Base-by-base conservation (phyloP, 2,329 filamentous ascomycete genomes). In the Thielaviopsis ethacetica region DNA sequence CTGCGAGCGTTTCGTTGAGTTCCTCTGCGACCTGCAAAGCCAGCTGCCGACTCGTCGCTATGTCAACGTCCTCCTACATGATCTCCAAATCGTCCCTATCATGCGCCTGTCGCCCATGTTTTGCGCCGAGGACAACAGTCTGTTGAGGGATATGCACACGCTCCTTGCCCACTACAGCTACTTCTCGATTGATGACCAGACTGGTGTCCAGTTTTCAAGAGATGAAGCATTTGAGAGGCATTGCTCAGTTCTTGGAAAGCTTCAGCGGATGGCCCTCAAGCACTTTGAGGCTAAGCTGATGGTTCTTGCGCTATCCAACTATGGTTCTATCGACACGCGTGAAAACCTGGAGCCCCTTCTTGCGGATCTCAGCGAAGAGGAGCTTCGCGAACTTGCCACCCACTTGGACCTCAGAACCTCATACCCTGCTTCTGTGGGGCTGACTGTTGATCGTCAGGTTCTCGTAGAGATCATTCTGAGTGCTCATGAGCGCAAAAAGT, bases 31-130 rank as follows among this genome's bases (percentile, higher is more conserved):
- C 68, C 73, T 98, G 21, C 83, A 94, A 69, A 96, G 91, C 66
- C 93, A 98, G 69, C 75, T 97, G 54, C 93, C 93, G 0, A 98
- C 94, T 3, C 79, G 93, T 65, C 83, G 93, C 70, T 97, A 97
- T 68, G 88, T 95, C 68, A 96, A 96, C 69, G 84, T 88, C 1
- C 73, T 98, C 50, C 71, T 97, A 15, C 84, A 86, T 65, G 91
- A 98, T 68, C 74, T 97, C 53, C 90, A 97, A 68, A 71, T 95
- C 22, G 71, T 96, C 27, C 76, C 91, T 0, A 81, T 86, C 10
- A 82, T 96, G 65, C 80, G 79, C 54, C 73, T 95, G 19, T 96
- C 91, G 1, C 85, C 86, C 1, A 72, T 91, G 66, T 94, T 85
- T 66, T 82, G 84, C 59, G 80, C 85, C 59, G 83, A 88, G 62